These are phyloP conservation scores for Pestalotiopsis sp. DNA, from an alignment of 2,329 filamentous ascomycete genomes.

Conservation along the genomic window DNA sequence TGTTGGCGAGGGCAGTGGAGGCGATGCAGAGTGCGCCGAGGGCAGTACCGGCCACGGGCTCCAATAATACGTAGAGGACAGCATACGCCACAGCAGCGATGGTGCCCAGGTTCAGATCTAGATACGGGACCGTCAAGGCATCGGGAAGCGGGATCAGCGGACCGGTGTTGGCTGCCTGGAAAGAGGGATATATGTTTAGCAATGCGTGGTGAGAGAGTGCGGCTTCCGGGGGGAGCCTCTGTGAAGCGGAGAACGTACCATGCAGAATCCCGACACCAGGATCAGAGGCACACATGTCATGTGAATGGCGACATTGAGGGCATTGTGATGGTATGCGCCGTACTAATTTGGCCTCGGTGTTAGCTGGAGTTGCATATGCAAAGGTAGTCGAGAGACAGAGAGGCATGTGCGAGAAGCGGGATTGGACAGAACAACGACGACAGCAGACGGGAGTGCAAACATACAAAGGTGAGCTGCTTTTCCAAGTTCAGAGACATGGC, in stretches of 20 bases:
- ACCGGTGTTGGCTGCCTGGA: constrained; percentile 63
- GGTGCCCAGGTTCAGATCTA: constrained; percentile 67
- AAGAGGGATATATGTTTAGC: constrained; percentile 19
- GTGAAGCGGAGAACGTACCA: constrained; percentile 54
- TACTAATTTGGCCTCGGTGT: constrained; percentile 55
- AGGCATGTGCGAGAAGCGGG: background rate
- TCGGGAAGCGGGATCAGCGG: constrained; percentile 65
- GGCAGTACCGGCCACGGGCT: constrained; percentile 85
- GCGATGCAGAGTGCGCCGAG: constrained; percentile 76
- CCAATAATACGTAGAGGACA: constrained; percentile 84
- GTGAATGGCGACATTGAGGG: constrained; percentile 77
- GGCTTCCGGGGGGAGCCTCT: background rate
- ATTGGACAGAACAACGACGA: too few relatives aligned
- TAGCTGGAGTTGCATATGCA: constrained; percentile 12
- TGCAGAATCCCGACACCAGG: constrained; percentile 68
- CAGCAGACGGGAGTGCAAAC: constrained; percentile 30
- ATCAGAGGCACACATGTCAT: constrained; percentile 79
- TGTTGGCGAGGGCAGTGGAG: constrained; percentile 74
- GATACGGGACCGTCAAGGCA: constrained; percentile 68
- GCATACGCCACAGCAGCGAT: constrained; percentile 70
- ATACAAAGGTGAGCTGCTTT: constrained; percentile 80
- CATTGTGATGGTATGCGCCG: constrained; percentile 80
- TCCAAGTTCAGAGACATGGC: constrained; percentile 75
- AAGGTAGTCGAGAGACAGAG: background rate
- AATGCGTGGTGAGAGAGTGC: constrained; percentile 3